Evolutionary conservation across 306 rosid genomes (phyloP), one percentile per base, ranked within the genome.

Genomic region (Acacia melanoxylon): DNA sequence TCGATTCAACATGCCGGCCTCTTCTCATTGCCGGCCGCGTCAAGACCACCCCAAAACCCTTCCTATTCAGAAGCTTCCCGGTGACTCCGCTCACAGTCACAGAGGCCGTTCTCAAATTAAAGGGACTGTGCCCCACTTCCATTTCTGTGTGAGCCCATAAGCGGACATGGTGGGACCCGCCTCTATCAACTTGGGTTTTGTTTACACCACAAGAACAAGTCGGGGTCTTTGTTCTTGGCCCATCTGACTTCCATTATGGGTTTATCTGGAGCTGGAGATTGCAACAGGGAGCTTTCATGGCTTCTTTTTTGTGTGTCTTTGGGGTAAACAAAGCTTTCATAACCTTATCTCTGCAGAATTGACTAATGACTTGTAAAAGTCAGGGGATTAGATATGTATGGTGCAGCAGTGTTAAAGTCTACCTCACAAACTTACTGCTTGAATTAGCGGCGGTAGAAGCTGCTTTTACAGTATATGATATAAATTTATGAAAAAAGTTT

Each of bases 1-100:
- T 87, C 81, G 75, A 82, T 82, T 81, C 79, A 22, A 89, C 91
- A 84, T 81, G 88, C 80, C 75, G 70, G 76, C 83, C 83, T 68
- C 82, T 81, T 75, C 65, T 80, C 82, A 68, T 82, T 76, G 86
- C 87, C 85, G 83, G 89, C 79, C 77, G 31, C 75, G 74, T 76
- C 68, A 82, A 74, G 73, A 67, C 67, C 77, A 65, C 48, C 62
- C 44, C 75, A 42, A 80, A 51, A 51, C 35, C 37, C 10, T 66
- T 54, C 74, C 3, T 3, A 52, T 48, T 54, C 84, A 69, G 22
- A 48, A 58, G 11, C 78, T 45, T 75, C 24, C 10, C 29, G 61
- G 29, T 75, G 56, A 63, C 66, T 29, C 65, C 59, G 12, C 16
- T 52, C 79, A 41, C 77, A 61, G 68, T 52, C 79, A 31, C 77